Conservation (phyloP, 768 basidiomycete species). For the Agaricus subrufescens region DNA sequence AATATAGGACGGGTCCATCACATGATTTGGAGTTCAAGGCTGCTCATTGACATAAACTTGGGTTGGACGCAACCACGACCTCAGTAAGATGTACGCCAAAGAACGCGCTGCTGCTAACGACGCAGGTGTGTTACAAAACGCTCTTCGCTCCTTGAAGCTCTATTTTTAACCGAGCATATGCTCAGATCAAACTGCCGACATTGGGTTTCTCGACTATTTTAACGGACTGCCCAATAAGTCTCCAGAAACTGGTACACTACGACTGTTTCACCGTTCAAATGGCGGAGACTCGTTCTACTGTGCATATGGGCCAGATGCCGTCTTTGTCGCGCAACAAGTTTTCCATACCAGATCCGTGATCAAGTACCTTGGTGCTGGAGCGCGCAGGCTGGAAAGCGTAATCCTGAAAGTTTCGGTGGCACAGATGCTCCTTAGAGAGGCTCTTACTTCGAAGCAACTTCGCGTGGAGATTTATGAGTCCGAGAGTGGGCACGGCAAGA, state of each 20-base stretch:
- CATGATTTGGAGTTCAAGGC: background rate
- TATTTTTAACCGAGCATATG: background rate
- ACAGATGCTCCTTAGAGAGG: slow-evolving; percentile 80
- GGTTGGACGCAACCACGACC: background rate
- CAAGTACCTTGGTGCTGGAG: slow-evolving; percentile 81
- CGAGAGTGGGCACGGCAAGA: slow-evolving; percentile 71
- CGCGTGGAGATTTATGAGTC: slow-evolving; percentile 88
- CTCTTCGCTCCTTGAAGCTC: background rate
- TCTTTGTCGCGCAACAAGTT: slow-evolving; percentile 79
- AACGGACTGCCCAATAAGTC: slow-evolving; percentile 56
- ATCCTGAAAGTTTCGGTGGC: slow-evolving; percentile 73
- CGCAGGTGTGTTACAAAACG: background rate
- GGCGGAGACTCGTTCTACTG: slow-evolving; percentile 68
- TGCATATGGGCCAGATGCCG: slow-evolving; percentile 85
- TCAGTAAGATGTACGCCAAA: slow-evolving; percentile 6
- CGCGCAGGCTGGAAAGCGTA: slow-evolving; percentile 65
- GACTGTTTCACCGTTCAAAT: slow-evolving; percentile 74
- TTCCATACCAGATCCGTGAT: slow-evolving; percentile 89
- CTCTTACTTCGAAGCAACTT: slow-evolving; percentile 85
- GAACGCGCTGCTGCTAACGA: slow-evolving; percentile 3
- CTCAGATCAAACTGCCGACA: slow-evolving; percentile 62
- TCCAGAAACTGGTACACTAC: slow-evolving; percentile 74
- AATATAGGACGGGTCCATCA: background rate
- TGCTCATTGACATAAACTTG: background rate
- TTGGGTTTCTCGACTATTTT: slow-evolving; percentile 76